A percentile compares a stretch with the other conserved stretches of the same genome.
Conservation (phyloP, 495 filamentous ascomycete species). For the Neurospora sp. region DNA sequence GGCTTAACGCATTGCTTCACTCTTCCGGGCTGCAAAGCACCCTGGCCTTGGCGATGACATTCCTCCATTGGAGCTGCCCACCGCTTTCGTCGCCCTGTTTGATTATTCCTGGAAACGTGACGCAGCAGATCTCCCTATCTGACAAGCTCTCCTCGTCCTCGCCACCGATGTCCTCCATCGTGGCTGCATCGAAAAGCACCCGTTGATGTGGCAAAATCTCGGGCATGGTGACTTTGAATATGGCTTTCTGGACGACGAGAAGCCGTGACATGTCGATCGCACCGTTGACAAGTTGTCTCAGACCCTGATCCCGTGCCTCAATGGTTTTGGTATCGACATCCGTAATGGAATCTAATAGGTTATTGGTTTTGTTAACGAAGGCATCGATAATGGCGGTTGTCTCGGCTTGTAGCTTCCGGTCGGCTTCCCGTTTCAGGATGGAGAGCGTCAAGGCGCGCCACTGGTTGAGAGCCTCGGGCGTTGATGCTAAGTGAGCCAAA, state of each 20-base stretch:
- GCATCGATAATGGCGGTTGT: constrained; percentile 26
- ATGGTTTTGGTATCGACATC: constrained; percentile 20
- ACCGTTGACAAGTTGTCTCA: constrained; percentile 33
- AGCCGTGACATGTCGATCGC: constrained; percentile 41
- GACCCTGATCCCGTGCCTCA: constrained; percentile 36
- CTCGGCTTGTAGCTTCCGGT: constrained; percentile 30
- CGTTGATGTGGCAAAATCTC: constrained; percentile 37
- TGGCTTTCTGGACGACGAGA: constrained; percentile 43
- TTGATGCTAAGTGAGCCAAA: constrained; percentile 16
- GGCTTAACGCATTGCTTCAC: not conserved
- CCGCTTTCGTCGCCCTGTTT: constrained; percentile 49
- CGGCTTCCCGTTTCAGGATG: constrained; percentile 38
- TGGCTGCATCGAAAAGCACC: constrained; percentile 37
- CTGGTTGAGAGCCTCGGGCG: constrained; percentile 40
- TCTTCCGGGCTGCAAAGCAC: constrained; percentile 41
- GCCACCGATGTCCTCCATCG: constrained; percentile 48
- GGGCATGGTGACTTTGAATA: constrained; percentile 42
- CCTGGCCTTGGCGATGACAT: constrained; percentile 45
- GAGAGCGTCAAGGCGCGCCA: constrained; percentile 45
- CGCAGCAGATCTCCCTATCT: constrained; percentile 36
- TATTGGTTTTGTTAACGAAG: constrained; percentile 28
- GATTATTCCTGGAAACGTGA: constrained; percentile 44
- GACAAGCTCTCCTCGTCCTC: constrained; percentile 41
- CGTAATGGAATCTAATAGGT: constrained; percentile 32
- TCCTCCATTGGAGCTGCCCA: constrained; percentile 39